A percentile compares a stretch with the other conserved stretches of the same genome.
These are phyloP conservation scores for Amanita phalloides DNA, from an alignment of 768 basidiomycete species.

Conservation along the genomic window DNA sequence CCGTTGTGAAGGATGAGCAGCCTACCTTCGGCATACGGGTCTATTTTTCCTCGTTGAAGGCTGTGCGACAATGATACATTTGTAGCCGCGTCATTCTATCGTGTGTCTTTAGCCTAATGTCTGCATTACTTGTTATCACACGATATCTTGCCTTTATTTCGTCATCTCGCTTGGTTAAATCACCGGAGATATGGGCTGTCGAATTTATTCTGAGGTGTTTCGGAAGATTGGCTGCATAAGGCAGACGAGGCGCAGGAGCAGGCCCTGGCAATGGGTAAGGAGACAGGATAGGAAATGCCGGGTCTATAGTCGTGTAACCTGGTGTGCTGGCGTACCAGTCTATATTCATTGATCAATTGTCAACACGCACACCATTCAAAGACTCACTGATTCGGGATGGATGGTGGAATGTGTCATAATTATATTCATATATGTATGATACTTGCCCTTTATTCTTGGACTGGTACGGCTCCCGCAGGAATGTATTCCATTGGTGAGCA, in stretches of 20 bases:
- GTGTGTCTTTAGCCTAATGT: not conserved
- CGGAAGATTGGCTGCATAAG: conserved; percentile 1
- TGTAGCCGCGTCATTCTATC: not conserved
- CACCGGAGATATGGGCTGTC: not conserved
- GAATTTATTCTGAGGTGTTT: not conserved
- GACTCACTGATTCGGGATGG: conserved; percentile 7
- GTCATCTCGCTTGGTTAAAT: not conserved
- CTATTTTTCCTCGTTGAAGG: not conserved
- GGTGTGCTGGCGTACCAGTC: conserved; percentile 3
- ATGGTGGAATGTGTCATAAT: conserved; percentile 7
- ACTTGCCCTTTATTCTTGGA: not conserved
- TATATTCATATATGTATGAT: conserved; percentile 10
- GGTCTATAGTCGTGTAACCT: not conserved
- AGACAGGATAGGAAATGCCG: not conserved
- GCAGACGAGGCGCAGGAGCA: not conserved
- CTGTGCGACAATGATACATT: not conserved
- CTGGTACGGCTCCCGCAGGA: conserved; percentile 6
- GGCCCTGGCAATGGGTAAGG: conserved; percentile 2
- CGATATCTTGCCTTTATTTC: not conserved
- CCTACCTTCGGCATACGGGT: conserved; percentile 4
- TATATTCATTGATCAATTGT: not conserved
- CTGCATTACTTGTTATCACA: not conserved
- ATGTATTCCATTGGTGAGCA: conserved; percentile 6
- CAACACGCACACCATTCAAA: not conserved
- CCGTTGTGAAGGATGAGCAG: not conserved